Evolutionary conservation across 345 rosid genomes (phyloP), one percentile per base, ranked within the genome.

Genomic region (Eucalyptus cladocalyx): DNA sequence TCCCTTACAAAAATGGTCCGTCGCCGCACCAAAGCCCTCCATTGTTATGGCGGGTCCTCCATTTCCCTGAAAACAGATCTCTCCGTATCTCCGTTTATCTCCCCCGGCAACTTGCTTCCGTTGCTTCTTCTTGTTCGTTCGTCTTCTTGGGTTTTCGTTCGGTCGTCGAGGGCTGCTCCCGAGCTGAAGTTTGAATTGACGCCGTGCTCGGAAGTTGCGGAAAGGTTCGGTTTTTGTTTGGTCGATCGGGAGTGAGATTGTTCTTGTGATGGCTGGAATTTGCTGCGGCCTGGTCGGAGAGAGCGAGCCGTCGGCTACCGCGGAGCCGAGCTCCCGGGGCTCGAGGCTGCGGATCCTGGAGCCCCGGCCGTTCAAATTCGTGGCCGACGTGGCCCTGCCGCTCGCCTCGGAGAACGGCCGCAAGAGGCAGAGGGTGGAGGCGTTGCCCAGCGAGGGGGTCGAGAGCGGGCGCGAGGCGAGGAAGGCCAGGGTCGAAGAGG

Each of bases 271-370:
- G 99, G 99, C 98, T 58, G 97, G 97, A 80, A 92, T 97, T 88
- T 97, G 97, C 88, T 97, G 96, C 56, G 98, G 96, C 67, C 93
- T 97, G 53, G 96, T 94, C 72, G 94, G 95, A 2, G 99, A 96
- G 40, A 94, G 91, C 87, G 98, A 97, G 91, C n/a, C 95, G 9
- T 65, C 93, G 32, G 93, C 92, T 40, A 40, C 96, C 7, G 94
- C 89, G 23, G 97, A 96, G 89, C 91, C 95, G 5, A 92, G 92
- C 51, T 89, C 96, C 4, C 92, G 94, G 65, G 91, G 92, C 54
- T 92, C 96, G 7, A 88, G 95, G 24, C 92, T 97, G 67, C 90
- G 95, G 91, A 90, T 95, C 87, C 53, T 95, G 90, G 99, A 97
- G 87, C 93, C 95, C 21, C 93, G 93, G 42, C 92, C 96, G 54